phyloP scores from a whole-genome alignment of 148 eudicot species.

The Rhododendron mucronatum region DNA sequence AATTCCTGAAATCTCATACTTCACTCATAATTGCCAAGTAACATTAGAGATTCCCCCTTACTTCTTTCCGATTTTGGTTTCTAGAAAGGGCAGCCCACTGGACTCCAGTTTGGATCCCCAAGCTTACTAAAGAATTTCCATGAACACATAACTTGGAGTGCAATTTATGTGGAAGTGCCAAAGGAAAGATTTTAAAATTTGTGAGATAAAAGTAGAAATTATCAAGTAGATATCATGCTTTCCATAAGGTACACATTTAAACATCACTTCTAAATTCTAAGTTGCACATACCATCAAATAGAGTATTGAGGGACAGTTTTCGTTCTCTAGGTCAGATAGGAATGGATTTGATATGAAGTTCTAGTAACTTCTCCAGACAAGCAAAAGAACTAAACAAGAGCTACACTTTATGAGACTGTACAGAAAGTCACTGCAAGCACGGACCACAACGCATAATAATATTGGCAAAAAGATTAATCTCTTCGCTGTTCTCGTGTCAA shows the following conservation, averaged over 20 bases:
- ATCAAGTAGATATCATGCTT: neutral
- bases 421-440: neutral
- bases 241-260: neutral
- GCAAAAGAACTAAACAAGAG: neutral
- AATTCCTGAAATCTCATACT: neutral
- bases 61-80: neutral
- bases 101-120: neutral
- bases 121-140: neutral
- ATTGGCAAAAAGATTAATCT: neutral
- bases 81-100: neutral
- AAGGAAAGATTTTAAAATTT: neutral
- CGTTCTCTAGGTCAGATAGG: neutral
- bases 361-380: neutral
- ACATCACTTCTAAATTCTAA: neutral
- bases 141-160: neutral
- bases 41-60: neutral
- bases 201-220: neutral
- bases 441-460: neutral
- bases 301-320: too few relatives aligned
- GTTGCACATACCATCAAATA: neutral
- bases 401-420: neutral
- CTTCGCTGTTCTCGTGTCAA: neutral
- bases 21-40: neutral
- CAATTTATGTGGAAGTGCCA: neutral
- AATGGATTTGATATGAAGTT: neutral